Percentiles rank a stretch among this genome's conserved stretches.
Conservation (phyloP, 768 basidiomycete genomes). For the Agrocybe praecox region DNA sequence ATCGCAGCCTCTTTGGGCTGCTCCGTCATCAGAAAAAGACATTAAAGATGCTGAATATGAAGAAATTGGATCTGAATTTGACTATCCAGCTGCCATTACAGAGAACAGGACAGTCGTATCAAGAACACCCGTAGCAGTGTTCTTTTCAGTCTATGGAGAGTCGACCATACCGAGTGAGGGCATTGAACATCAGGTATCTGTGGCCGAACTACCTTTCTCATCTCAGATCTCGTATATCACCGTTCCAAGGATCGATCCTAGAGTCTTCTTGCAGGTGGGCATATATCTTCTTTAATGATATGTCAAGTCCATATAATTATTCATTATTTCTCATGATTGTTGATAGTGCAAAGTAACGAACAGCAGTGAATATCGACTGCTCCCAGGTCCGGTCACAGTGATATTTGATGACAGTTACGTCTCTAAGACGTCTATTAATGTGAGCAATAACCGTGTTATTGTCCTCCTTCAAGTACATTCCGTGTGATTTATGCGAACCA, state of each 20-base stretch:
- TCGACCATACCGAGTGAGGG: conserved; percentile 59
- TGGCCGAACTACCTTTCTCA: conserved; percentile 51
- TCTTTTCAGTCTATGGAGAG: conserved; percentile 51
- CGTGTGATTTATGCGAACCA: too few relatives aligned
- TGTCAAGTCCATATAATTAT: neutral
- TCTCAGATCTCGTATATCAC: conserved; percentile 47
- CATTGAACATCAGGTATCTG: conserved; percentile 52
- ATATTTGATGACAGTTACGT: conserved; percentile 61
- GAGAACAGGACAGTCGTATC: conserved; percentile 47
- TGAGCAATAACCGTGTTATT: conserved; percentile 22
- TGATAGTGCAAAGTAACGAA: conserved; percentile 54
- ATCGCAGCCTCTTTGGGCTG: neutral
- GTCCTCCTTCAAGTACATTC: neutral
- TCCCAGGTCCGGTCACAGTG: conserved; percentile 55
- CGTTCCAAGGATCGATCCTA: conserved; percentile 49
- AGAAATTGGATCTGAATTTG: conserved; percentile 36
- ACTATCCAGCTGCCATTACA: conserved; percentile 18
- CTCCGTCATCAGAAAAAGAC: neutral
- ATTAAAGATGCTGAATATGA: conserved; percentile 19
- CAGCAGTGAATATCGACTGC: conserved; percentile 55
- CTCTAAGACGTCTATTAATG: conserved; percentile 50
- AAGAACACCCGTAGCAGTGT: conserved; percentile 54
- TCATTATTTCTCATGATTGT: neutral
- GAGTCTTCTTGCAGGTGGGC: conserved; percentile 52
- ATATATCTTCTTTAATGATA: neutral